These are phyloP conservation scores for Claviceps sp. DNA, from an alignment of 2,329 filamentous ascomycete genomes.

Conservation along the genomic window DNA sequence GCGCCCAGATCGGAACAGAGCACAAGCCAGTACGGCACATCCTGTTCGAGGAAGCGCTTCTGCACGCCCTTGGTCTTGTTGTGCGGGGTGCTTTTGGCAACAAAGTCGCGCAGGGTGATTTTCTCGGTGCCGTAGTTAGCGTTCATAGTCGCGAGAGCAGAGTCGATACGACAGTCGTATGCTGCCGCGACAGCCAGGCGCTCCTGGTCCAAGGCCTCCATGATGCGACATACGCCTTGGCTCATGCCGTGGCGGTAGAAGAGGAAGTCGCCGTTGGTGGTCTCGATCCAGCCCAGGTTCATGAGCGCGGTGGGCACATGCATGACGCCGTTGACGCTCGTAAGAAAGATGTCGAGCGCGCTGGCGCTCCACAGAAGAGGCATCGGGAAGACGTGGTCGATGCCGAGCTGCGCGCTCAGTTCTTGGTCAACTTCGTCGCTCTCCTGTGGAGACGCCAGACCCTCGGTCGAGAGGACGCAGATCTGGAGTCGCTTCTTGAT, in stretches of 20 bases:
- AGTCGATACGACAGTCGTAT: no score
- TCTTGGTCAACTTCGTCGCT: no score
- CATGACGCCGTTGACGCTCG: slow-evolving; percentile 6
- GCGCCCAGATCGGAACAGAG: no score
- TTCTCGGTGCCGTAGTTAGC: slow-evolving; percentile 1
- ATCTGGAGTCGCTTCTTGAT: slow-evolving; percentile 5
- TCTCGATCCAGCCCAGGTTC: slow-evolving; percentile 9
- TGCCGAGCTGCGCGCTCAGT: not conserved
- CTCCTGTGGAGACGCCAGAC: no score
- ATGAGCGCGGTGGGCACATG: slow-evolving; percentile 7
- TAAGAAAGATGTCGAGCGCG: slow-evolving; percentile 6
- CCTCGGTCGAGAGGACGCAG: not conserved
- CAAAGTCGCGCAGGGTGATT: slow-evolving; percentile 4
- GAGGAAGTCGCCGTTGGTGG: slow-evolving; percentile 8
- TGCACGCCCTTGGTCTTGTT: slow-evolving; percentile 6
- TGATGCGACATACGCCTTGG: slow-evolving; percentile 6
- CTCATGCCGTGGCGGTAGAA: slow-evolving; percentile 9
- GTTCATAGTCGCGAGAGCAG: no score
- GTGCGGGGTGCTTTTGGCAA: slow-evolving; percentile 3
- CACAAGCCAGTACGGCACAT: no score
- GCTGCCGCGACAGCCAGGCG: no score
- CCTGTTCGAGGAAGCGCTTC: no score
- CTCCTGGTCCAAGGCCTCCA: not conserved
- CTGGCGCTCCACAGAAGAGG: slow-evolving; percentile 6
- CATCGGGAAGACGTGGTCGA: slow-evolving; percentile 2